A percentile compares a stretch with the other conserved stretches of the same genome.
Evolutionary conservation across 106 monocot species (phyloP).

Genomic region (Apostasia ramifera): DNA sequence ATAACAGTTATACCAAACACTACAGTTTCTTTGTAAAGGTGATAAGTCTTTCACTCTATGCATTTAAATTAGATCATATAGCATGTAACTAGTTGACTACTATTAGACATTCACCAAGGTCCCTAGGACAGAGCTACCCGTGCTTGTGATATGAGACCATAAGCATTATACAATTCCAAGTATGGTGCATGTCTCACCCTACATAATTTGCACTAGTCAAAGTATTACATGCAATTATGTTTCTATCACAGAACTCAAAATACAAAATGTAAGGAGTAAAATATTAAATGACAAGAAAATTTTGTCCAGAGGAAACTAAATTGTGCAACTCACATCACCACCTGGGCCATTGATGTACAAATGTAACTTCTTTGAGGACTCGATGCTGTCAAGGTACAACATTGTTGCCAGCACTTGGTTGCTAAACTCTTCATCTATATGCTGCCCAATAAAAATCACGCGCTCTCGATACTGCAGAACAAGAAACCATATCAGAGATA

Average conservation of each 20-base stretch:
- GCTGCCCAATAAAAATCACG: constrained; percentile 84
- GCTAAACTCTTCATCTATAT: constrained; percentile 86
- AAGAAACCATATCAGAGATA: neutral
- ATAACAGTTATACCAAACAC: too few relatives aligned
- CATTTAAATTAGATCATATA: too few relatives aligned
- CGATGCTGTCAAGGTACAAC: constrained; percentile 85
- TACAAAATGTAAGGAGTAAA: neutral
- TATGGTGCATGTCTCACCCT: too few relatives aligned
- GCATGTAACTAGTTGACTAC: too few relatives aligned
- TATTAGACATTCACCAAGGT: too few relatives aligned
- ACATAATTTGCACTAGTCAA: neutral
- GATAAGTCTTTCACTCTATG: too few relatives aligned
- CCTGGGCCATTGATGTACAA: constrained; percentile 92
- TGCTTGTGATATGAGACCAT: too few relatives aligned
- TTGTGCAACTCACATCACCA: constrained; percentile 69
- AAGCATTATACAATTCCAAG: too few relatives aligned
- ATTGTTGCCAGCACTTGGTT: constrained; percentile 86
- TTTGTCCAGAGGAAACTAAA: neutral
- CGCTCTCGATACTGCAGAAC: constrained; percentile 80
- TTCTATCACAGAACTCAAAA: neutral
- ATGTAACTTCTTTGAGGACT: constrained; percentile 66
- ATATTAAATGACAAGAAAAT: neutral
- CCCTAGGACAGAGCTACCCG: too few relatives aligned
- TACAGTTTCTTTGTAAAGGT: too few relatives aligned
- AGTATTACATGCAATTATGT: neutral